Evolutionary conservation across 2,329 filamentous ascomycete genomes (phyloP).

Genomic region (Alternaria brassicae): DNA sequence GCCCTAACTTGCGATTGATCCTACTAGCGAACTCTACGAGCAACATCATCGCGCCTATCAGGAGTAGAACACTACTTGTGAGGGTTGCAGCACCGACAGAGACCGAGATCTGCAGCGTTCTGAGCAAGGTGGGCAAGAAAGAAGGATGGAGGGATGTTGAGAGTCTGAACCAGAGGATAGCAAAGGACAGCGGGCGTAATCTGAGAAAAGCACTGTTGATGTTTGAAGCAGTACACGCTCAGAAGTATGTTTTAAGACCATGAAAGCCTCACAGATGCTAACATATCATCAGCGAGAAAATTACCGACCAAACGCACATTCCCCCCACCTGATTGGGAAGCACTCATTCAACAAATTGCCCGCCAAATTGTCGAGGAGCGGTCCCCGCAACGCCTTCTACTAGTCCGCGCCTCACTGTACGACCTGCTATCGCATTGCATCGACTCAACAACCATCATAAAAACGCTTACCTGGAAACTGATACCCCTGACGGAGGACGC

Average conservation of each 20-base stretch:
- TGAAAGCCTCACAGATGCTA: neutral
- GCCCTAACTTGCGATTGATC: slow-evolving; percentile 89
- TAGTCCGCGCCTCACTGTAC: slow-evolving; percentile 93
- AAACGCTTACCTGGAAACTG: slow-evolving; percentile 93
- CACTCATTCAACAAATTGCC: slow-evolving; percentile 86
- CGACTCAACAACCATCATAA: slow-evolving; percentile 90
- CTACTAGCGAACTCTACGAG: slow-evolving; percentile 94
- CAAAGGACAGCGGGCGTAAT: slow-evolving; percentile 89
- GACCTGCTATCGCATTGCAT: slow-evolving; percentile 97
- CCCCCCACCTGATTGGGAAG: slow-evolving; percentile 98
- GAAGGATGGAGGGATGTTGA: slow-evolving; percentile 83
- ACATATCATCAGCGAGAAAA: slow-evolving; percentile 73
- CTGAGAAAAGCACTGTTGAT: slow-evolving; percentile 88
- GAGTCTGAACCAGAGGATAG: slow-evolving; percentile 82
- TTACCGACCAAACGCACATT: slow-evolving; percentile 85
- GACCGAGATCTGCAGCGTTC: slow-evolving; percentile 79
- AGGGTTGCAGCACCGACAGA: slow-evolving; percentile 89
- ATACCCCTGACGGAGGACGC: slow-evolving; percentile 86
- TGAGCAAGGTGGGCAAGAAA: slow-evolving; percentile 73
- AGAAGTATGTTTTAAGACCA: slow-evolving; percentile 71
- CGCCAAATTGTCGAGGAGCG: slow-evolving; percentile 92
- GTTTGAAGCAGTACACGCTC: slow-evolving; percentile 96
- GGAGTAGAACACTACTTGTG: slow-evolving; percentile 88
- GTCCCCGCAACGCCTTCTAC: slow-evolving; percentile 84
- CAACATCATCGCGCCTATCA: slow-evolving; percentile 98